Evolutionary conservation across 306 rosid genomes (phyloP).

Genomic region (Dalbergia cultrata): DNA sequence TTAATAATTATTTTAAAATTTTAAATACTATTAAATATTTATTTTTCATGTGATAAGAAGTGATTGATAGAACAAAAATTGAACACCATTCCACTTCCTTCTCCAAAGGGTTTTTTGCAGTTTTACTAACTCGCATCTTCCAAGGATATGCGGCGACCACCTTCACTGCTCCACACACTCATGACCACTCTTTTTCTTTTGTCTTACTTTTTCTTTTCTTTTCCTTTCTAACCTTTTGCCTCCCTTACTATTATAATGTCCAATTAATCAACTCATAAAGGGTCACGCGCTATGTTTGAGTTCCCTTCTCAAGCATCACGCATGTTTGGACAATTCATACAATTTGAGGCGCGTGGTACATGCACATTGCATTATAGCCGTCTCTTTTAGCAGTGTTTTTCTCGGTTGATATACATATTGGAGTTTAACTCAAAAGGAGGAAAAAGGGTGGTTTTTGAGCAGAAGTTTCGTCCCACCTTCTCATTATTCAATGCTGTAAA

Average conservation of each 20-base stretch:
- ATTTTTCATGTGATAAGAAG: too few species aligned
- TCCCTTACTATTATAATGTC: neutral
- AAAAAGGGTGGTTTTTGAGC: constrained; percentile 3
- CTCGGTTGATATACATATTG: neutral
- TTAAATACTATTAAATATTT: too few species aligned
- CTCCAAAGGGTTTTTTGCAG: constrained; percentile 23
- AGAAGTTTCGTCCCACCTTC: constrained; percentile 33
- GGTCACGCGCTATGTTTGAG: constrained; percentile 27
- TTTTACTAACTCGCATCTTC: constrained; percentile 53
- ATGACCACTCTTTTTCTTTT: constrained; percentile 11
- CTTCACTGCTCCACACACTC: constrained; percentile 41
- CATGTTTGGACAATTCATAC: neutral
- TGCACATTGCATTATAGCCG: neutral
- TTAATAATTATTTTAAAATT: too few species aligned
- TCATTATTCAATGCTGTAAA: constrained; percentile 2
- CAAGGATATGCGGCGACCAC: constrained; percentile 61
- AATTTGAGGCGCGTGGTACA: constrained; percentile 10
- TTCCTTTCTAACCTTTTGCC: neutral
- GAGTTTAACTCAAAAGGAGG: neutral
- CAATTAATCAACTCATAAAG: neutral
- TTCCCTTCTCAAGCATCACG: neutral
- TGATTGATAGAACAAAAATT: too few species aligned
- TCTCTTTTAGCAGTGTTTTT: constrained; percentile 1
- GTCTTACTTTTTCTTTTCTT: neutral
- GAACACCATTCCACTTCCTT: too few species aligned